Evolutionary conservation across 2,329 filamentous ascomycete species (phyloP).

Genomic region (Colletotrichum sp.): DNA sequence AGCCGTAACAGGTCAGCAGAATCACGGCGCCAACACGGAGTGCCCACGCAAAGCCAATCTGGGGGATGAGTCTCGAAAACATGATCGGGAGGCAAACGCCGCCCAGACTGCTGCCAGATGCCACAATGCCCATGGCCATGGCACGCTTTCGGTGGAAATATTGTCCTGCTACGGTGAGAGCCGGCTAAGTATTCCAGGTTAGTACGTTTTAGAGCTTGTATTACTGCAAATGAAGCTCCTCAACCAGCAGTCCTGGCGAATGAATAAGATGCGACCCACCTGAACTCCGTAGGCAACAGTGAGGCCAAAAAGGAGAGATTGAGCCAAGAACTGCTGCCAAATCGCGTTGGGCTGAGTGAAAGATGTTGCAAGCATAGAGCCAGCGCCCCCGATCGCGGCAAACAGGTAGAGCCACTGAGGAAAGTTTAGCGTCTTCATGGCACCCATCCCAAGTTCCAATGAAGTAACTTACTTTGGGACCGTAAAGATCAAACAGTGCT

Average conservation of each 20-base stretch:
- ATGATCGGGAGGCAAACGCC: constrained; percentile 67
- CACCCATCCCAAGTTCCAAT: neutral
- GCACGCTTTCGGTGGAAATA: constrained; percentile 51
- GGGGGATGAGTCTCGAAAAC: constrained; percentile 56
- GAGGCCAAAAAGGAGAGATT: constrained; percentile 31
- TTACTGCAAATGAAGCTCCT: neutral
- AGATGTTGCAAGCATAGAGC: constrained; percentile 10
- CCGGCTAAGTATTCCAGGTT: neutral
- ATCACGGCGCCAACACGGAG: constrained; percentile 51
- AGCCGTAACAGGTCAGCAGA: constrained; percentile 38
- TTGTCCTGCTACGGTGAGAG: constrained; percentile 26
- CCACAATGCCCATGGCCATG: constrained; percentile 57
- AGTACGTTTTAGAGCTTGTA: neutral
- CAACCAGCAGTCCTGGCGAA: neutral
- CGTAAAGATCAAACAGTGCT: constrained; percentile 40
- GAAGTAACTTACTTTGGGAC: neutral
- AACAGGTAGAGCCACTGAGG: constrained; percentile 5
- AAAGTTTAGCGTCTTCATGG: neutral
- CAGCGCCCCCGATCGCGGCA: constrained; percentile 4
- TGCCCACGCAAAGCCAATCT: constrained; percentile 51
- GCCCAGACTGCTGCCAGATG: constrained; percentile 58
- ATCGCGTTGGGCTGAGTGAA: constrained; percentile 6
- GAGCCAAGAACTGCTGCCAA: constrained; percentile 44
- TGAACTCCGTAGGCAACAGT: constrained; percentile 13
- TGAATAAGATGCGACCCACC: neutral